Evolutionary conservation across 2,329 filamentous ascomycete species (phyloP).

Genomic region (Xylariomycetidae sp.): DNA sequence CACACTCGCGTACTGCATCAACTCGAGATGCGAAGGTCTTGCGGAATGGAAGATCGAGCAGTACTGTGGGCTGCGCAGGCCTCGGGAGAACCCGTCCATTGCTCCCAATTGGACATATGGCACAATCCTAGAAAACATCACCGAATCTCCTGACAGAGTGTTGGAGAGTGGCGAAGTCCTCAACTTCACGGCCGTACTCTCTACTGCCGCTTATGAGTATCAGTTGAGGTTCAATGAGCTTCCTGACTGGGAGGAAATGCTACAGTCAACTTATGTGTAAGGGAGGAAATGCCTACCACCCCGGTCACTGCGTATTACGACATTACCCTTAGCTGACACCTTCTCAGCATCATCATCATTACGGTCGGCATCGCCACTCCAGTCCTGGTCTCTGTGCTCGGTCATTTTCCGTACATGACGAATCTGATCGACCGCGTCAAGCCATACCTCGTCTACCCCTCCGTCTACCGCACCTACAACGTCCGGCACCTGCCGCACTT

Average conservation of each 20-base stretch:
- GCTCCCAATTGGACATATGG: slow-evolving; percentile 20
- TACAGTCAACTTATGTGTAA: slow-evolving; percentile 11
- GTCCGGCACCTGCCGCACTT: slow-evolving; percentile 28
- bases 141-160: slow-evolving; percentile 4
- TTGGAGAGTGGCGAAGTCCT: slow-evolving; percentile 9
- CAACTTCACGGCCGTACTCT: slow-evolving; percentile 14
- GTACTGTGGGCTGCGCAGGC: too few relatives aligned
- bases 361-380: slow-evolving; percentile 12
- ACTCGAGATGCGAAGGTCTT: slow-evolving; percentile 20
- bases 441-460: slow-evolving; percentile 29
- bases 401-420: slow-evolving; percentile 22
- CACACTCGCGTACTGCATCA: slow-evolving; percentile 26
- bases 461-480: slow-evolving; percentile 25
- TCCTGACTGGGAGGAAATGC: too few relatives aligned
- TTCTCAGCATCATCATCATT: slow-evolving; percentile 3
- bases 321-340: background rate
- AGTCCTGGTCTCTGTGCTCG: slow-evolving; percentile 17
- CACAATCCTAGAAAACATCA: slow-evolving; percentile 12
- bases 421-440: slow-evolving; percentile 19
- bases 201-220: slow-evolving; percentile 8
- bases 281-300: background rate
- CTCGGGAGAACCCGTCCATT: slow-evolving; percentile 10
- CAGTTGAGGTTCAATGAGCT: too few relatives aligned
- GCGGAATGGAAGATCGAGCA: slow-evolving; percentile 19
- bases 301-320: background rate